Conservation (phyloP, 2,329 filamentous ascomycete genomes). For the Penicillium sp. region DNA sequence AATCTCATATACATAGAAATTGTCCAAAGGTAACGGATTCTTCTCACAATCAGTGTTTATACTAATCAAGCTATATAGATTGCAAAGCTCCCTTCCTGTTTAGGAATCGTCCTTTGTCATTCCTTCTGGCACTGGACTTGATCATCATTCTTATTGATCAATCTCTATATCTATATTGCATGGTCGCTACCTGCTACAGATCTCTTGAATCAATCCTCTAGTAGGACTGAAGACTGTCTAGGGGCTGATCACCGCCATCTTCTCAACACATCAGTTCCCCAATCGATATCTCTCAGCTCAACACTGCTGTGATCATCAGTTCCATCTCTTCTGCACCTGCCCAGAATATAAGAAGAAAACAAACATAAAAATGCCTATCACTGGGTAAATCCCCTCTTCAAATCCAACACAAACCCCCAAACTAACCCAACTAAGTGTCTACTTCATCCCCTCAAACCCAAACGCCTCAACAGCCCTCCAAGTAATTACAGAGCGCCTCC, state of each 20-base stretch:
- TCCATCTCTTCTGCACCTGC: neutral
- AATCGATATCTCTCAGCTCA: neutral
- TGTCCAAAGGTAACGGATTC: neutral
- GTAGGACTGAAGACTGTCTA: neutral
- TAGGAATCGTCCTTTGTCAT: neutral
- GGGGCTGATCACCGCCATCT: neutral
- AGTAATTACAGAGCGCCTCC: constrained; percentile 38
- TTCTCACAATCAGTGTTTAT: neutral
- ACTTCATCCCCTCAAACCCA: constrained; percentile 42
- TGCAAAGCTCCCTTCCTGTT: neutral
- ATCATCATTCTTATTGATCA: neutral
- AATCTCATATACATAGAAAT: neutral
- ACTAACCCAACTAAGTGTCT: constrained; percentile 32
- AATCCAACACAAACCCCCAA: neutral
- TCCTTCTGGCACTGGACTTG: neutral
- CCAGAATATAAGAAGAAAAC: neutral
- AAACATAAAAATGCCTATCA: constrained; percentile 29
- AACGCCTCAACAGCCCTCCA: constrained; percentile 36
- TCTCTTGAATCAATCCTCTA: neutral
- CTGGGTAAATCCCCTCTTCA: constrained; percentile 27
- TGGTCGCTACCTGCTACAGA: neutral
- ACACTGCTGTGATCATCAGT: neutral
- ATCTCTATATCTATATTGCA: neutral
- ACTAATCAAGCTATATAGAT: neutral
- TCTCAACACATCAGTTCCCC: neutral